Conservation (phyloP, 306 rosid genomes). For the Luffa aegyptiaca region DNA sequence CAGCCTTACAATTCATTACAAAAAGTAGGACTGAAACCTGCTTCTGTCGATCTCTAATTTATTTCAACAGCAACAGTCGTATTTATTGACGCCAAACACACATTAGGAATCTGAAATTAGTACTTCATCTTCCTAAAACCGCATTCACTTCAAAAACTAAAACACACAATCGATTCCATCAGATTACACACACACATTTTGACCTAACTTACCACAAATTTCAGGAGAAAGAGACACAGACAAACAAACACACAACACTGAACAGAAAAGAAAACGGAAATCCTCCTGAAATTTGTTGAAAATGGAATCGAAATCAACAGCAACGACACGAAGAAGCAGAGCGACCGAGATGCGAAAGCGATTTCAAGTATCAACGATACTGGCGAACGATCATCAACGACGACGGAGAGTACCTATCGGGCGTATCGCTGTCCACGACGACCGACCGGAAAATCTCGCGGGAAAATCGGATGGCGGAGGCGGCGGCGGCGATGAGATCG, state of each 20-base stretch:
- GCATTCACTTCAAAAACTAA: background rate
- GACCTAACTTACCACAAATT: background rate
- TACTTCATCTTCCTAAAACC: background rate
- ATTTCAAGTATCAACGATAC: constrained; percentile 25
- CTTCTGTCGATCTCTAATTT: background rate
- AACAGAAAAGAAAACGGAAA: background rate
- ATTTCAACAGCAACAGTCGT: no score
- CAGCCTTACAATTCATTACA: no score
- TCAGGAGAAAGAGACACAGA: background rate
- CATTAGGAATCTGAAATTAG: background rate
- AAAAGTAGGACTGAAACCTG: no score
- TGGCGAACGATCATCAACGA: constrained; percentile 41
- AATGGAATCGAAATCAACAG: background rate
- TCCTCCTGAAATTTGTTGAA: background rate
- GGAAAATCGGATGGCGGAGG: constrained; percentile 33
- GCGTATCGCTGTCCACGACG: background rate
- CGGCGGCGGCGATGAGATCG: constrained; percentile 26
- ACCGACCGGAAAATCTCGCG: constrained; percentile 21
- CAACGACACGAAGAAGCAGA: background rate
- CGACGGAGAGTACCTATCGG: constrained; percentile 31
- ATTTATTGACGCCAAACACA: background rate
- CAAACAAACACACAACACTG: background rate
- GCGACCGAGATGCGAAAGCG: background rate
- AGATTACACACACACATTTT: background rate
- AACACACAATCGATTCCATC: background rate